Evolutionary conservation across 352 stramenopile genomes (phyloP).

Genomic region (Phytophthora pseudosyringae): DNA sequence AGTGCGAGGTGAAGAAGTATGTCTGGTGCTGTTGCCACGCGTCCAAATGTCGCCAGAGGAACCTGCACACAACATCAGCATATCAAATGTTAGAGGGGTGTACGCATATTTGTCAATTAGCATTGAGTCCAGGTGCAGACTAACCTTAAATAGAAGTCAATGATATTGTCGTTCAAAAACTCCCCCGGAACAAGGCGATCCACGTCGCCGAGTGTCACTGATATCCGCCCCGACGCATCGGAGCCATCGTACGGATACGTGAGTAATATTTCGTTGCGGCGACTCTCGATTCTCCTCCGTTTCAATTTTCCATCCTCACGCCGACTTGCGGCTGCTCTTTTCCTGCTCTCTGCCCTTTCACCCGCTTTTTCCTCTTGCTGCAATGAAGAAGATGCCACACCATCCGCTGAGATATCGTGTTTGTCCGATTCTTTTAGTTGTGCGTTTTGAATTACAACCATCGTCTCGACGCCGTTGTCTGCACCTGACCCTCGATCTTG

Average conservation of each 20-base stretch:
- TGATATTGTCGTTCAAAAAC: slow-evolving; percentile 95
- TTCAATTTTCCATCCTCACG: slow-evolving; percentile 32
- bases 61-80: slow-evolving; percentile 39
- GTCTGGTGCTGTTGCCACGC: slow-evolving; percentile 65
- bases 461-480: neutral
- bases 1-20: slow-evolving; percentile 96
- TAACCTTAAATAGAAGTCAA: slow-evolving; percentile 94
- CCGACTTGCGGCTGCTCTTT: slow-evolving; percentile 22
- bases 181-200: slow-evolving; percentile 88
- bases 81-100: slow-evolving; percentile 4
- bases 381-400: slow-evolving; percentile 1
- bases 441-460: slow-evolving; percentile 17
- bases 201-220: slow-evolving; percentile 87
- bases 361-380: slow-evolving; percentile 24
- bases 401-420: neutral
- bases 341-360: slow-evolving; percentile 23
- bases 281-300: slow-evolving; percentile 36
- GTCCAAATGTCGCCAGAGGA: slow-evolving; percentile 73
- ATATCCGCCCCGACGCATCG: slow-evolving; percentile 56
- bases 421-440: slow-evolving; percentile 11
- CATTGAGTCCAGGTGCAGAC: neutral
- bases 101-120: neutral
- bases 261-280: slow-evolving; percentile 52
- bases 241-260: slow-evolving; percentile 72
- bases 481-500: neutral